Evolutionary conservation across 371 early-diverging fungal species (phyloP).

Genomic region (Rhizopus arrhizus): DNA sequence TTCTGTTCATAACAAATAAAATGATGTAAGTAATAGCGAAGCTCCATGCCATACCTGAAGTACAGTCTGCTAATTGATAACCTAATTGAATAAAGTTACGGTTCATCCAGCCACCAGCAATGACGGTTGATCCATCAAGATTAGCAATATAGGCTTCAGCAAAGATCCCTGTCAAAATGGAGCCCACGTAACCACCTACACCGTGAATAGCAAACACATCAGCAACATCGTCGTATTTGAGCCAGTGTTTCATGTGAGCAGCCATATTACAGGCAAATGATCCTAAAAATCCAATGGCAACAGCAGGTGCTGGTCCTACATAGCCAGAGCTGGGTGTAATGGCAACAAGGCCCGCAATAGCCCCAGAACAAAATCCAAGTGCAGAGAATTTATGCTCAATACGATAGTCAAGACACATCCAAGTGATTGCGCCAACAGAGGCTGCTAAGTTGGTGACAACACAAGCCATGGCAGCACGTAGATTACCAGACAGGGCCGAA

Average conservation of each 20-base stretch:
- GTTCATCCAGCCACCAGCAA: conserved; percentile 83
- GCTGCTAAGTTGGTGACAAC: conserved; percentile 87
- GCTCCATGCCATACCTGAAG: conserved; percentile 78
- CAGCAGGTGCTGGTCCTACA: conserved; percentile 79
- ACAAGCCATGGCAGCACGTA: conserved; percentile 85
- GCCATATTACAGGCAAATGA: conserved; percentile 79
- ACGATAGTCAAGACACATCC: conserved; percentile 82
- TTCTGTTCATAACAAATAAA: conserved; percentile 75
- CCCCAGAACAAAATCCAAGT: conserved; percentile 90
- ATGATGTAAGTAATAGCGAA: conserved; percentile 77
- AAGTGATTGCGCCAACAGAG: conserved; percentile 80
- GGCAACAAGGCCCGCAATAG: conserved; percentile 91
- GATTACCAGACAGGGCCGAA: conserved; percentile 77
- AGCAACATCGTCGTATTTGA: conserved; percentile 87
- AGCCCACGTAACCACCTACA: conserved; percentile 85
- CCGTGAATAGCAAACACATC: conserved; percentile 90
- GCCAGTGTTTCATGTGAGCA: conserved; percentile 72
- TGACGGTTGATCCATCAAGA: conserved; percentile 69
- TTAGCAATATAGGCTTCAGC: conserved; percentile 75
- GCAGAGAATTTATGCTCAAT: conserved; percentile 79
- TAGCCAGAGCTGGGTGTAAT: conserved; percentile 93
- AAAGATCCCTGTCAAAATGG: conserved; percentile 87
- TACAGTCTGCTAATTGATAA: conserved; percentile 79
- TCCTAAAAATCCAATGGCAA: conserved; percentile 78
- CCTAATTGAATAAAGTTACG: conserved; percentile 79